phyloP scores from a whole-genome alignment of 805 yeast genomes.

The Schizosaccharomyces lindneri region DNA sequence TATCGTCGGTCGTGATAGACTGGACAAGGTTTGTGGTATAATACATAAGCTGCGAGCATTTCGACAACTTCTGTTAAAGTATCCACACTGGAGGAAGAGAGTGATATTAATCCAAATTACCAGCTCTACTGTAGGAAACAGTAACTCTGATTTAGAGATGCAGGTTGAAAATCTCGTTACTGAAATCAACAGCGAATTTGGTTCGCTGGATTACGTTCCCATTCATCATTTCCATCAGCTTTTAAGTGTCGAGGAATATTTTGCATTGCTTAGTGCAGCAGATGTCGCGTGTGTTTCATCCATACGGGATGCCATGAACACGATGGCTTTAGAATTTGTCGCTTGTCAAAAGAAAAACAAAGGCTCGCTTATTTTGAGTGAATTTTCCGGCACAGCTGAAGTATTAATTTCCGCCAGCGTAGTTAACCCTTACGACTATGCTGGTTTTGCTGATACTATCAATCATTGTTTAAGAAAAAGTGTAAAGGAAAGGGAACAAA shows the following conservation, averaged over 20 bases:
- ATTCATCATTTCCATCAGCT: conserved; percentile 83
- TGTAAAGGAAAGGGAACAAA: conserved; percentile 19
- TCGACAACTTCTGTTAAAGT: conserved; percentile 65
- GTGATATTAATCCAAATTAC: conserved; percentile 84
- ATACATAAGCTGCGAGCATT: conserved; percentile 80
- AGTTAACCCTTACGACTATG: conserved; percentile 93
- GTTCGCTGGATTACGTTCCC: conserved; percentile 60
- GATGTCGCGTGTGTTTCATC: conserved; percentile 76
- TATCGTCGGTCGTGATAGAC: conserved; percentile 79
- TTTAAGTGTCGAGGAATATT: conserved; percentile 65
- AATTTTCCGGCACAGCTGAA: conserved; percentile 72
- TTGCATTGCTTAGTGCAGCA: conserved; percentile 68
- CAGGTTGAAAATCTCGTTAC: conserved; percentile 65
- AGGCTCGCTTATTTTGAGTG: conserved; percentile 67
- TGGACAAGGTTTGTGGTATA: conserved; percentile 81
- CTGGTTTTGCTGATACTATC: conserved; percentile 71
- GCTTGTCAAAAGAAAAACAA: conserved; percentile 51
- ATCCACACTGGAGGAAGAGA: conserved; percentile 72
- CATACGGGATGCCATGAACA: conserved; percentile 87
- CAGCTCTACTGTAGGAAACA: conserved; percentile 77
- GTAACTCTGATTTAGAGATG: conserved; percentile 81
- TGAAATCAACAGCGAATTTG: conserved; percentile 63
- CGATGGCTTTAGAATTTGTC: conserved; percentile 80
- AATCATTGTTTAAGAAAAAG: conserved; percentile 39
- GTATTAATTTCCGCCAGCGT: conserved; percentile 23